Percentiles rank a stretch among this genome's conserved stretches.
phyloP scores from a whole-genome alignment of 495 filamentous ascomycete species.

The Venustampulla echinocandica region DNA sequence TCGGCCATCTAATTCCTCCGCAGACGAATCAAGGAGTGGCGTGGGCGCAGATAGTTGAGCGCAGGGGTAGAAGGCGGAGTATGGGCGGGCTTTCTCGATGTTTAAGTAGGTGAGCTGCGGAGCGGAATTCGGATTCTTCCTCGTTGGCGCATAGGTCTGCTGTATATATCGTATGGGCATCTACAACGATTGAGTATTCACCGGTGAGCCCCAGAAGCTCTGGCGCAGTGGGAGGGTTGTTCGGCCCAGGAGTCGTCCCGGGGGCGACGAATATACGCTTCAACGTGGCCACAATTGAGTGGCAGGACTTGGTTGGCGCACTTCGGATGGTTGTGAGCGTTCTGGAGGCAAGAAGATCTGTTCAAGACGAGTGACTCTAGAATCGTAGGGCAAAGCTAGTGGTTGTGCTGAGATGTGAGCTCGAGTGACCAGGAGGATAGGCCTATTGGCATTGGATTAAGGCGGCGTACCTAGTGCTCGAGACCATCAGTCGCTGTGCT shows the following conservation, averaged over 20 bases:
- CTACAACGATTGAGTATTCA: constrained; percentile 13
- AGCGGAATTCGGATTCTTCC: constrained; percentile 19
- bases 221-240: not conserved
- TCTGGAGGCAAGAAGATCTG: not conserved
- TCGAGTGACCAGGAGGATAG: no score
- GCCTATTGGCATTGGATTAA: no score
- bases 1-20: constrained; percentile 25
- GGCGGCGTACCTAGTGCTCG: no score
- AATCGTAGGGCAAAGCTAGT: no score
- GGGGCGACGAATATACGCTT: not conserved
- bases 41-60: constrained; percentile 11
- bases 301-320: not conserved
- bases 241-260: not conserved
- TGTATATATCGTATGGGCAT: constrained; percentile 15
- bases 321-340: not conserved
- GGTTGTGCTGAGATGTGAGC: no score
- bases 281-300: not conserved
- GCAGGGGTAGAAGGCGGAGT: constrained; percentile 8
- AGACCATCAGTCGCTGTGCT: no score
- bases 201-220: not conserved
- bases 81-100: not conserved
- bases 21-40: constrained; percentile 8
- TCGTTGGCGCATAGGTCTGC: constrained; percentile 26
- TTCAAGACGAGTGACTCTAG: no score
- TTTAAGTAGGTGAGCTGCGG: constrained; percentile 18